These are phyloP conservation scores for Phoma sp. DNA, from an alignment of 2,329 filamentous ascomycete species.

Conservation along the genomic window DNA sequence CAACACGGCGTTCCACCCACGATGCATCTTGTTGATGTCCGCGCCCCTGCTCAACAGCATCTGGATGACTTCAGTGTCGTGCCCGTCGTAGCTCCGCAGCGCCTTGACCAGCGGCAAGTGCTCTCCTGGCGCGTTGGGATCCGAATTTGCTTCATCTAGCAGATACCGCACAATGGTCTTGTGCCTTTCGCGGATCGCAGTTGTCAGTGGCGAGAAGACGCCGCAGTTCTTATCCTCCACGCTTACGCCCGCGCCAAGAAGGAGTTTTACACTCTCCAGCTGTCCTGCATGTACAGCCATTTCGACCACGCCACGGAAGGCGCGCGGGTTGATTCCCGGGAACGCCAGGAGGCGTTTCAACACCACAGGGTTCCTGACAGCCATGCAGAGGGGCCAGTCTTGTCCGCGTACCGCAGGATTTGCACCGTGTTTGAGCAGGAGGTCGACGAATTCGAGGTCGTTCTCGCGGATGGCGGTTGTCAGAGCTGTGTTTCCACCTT, in stretches of 20 bases:
- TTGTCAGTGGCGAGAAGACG: slow-evolving; percentile 74
- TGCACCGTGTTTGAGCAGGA: slow-evolving; percentile 65
- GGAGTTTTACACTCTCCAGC: slow-evolving; percentile 70
- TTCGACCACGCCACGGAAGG: slow-evolving; percentile 72
- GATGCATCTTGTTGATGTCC: slow-evolving; percentile 67
- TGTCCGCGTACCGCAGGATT: slow-evolving; percentile 70
- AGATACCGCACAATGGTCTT: slow-evolving; percentile 69
- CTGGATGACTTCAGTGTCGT: slow-evolving; percentile 67
- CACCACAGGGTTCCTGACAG: slow-evolving; percentile 67
- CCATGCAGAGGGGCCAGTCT: slow-evolving; percentile 76
- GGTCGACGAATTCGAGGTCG: slow-evolving; percentile 65
- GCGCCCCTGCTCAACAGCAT: slow-evolving; percentile 69
- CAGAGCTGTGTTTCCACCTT: slow-evolving; percentile 68
- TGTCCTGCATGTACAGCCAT: slow-evolving; percentile 72
- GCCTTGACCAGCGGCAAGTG: slow-evolving; percentile 76
- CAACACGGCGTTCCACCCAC: slow-evolving; percentile 47
- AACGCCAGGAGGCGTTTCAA: slow-evolving; percentile 64
- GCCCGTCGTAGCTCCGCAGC: slow-evolving; percentile 66
- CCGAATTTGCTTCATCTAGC: slow-evolving; percentile 67
- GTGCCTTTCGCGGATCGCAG: slow-evolving; percentile 69
- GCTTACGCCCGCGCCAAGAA: slow-evolving; percentile 69
- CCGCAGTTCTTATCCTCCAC: slow-evolving; percentile 77
- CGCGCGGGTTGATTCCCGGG: slow-evolving; percentile 66
- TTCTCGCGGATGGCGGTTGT: slow-evolving; percentile 71
- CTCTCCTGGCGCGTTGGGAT: slow-evolving; percentile 72